Evolutionary conservation across 2,329 filamentous ascomycete species (phyloP).

Genomic region (Pseudopithomyces maydicus): DNA sequence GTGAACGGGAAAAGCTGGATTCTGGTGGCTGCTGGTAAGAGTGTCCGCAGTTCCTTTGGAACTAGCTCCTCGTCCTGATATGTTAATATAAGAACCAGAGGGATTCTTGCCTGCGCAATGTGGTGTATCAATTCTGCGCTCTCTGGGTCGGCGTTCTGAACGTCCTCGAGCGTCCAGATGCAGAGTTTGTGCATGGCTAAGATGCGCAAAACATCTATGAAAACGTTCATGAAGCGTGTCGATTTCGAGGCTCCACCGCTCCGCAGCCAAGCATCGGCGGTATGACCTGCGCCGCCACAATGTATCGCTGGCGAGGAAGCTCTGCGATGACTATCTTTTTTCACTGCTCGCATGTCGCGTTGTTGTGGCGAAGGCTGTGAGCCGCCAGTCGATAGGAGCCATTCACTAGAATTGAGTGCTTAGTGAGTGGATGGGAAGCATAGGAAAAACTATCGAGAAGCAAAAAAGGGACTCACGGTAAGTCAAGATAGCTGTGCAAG

Average conservation of each 20-base stretch:
- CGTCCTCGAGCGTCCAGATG: conserved; percentile 84
- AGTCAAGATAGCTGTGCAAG: conserved; percentile 62
- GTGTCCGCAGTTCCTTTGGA: conserved; percentile 39
- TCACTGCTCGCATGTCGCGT: conserved; percentile 23
- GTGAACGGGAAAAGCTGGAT: conserved; percentile 74
- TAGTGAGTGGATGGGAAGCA: background rate
- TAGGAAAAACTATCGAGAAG: background rate
- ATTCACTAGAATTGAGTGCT: conserved; percentile 54
- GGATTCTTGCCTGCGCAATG: conserved; percentile 77
- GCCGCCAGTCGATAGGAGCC: conserved; percentile 51
- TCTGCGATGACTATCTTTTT: conserved; percentile 18
- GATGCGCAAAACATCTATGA: conserved; percentile 81
- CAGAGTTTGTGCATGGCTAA: conserved; percentile 85
- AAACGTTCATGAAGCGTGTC: conserved; percentile 83
- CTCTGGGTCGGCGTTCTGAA: conserved; percentile 89
- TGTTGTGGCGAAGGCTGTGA: conserved; percentile 30
- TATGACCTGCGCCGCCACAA: conserved; percentile 41
- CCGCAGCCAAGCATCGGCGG: conserved; percentile 53
- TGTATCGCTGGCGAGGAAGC: conserved; percentile 43
- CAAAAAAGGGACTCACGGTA: conserved; percentile 46
- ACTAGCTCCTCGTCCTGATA: conserved; percentile 50
- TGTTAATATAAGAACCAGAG: conserved; percentile 72
- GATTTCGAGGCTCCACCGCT: conserved; percentile 54
- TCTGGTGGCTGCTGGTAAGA: conserved; percentile 58
- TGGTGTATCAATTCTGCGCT: conserved; percentile 82